Base-by-base conservation (phyloP, 441 rosid species). In the Arabidopsis lyrata region DNA sequence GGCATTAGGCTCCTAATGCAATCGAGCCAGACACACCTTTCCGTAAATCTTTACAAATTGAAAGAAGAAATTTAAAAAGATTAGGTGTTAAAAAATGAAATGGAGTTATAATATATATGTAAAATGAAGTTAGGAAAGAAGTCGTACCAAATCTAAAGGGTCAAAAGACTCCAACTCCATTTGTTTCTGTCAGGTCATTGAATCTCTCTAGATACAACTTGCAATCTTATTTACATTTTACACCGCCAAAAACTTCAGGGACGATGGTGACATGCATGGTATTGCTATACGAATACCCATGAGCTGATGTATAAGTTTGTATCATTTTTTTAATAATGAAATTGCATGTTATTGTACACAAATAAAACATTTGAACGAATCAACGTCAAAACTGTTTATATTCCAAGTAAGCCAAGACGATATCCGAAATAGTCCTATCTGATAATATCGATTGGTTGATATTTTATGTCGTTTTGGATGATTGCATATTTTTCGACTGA, bases 131-230 rank as follows among this genome's bases (percentile, higher is more conserved):
- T 65, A 45, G 11, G 70, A 62, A 39, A 67, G 45, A 78, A 73
- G 71, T 73, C 71, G 22, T 24, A 78, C 71, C 62, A 62, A 57
- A 68, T 66, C 81, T 27, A 6, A 38, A 62, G 29, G 32, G 75
- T 73, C 81, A 72, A 77, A 72, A 72, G 77, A 62, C 73, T 73
- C 77, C 61, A 73, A 73, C 81, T 66, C 64, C 47, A 34, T 35
- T 47, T 15, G 68, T 77, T 66, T 14, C 32, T 66, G 54, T 69
- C 75, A 47, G 70, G 8, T 56, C 38, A 42, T 13, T 47, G 38
- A 24, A 12, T 68, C 70, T 45, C 36, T 69, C 24, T 27, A 27
- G 52, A 2, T 44, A 32, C 74, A 75, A 68, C 44, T 61, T 68
- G 78, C 69, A 52, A 35, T 75, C 56, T 11, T 54, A 15, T 53